Conservation (phyloP, 2,329 filamentous ascomycete species). For the Apiospora rasikravindrae region DNA sequence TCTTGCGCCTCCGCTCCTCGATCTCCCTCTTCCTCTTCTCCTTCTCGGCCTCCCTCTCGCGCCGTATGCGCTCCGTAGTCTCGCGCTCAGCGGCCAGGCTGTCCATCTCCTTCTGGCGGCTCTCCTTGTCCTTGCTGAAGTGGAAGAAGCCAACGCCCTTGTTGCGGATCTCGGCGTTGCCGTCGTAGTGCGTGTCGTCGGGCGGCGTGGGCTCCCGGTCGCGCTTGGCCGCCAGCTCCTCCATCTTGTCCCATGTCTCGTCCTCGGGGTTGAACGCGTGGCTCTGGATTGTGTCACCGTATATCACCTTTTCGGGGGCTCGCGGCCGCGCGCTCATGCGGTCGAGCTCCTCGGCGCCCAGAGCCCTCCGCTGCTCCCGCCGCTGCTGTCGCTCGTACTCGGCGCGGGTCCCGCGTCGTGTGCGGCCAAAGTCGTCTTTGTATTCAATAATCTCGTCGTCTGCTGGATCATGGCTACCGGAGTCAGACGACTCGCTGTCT, state of each 20-base stretch:
- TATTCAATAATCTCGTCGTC: slow-evolving; percentile 78
- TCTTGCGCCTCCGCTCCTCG: slow-evolving; percentile 65
- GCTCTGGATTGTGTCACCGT: slow-evolving; percentile 83
- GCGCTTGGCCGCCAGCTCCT: slow-evolving; percentile 74
- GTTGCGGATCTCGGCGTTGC: slow-evolving; percentile 78
- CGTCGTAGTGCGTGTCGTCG: slow-evolving; percentile 83
- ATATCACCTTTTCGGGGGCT: slow-evolving; percentile 75
- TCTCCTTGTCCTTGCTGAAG: slow-evolving; percentile 76
- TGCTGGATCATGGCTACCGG: slow-evolving; percentile 47
- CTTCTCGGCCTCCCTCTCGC: slow-evolving; percentile 60
- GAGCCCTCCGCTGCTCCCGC: slow-evolving; percentile 54
- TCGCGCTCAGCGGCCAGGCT: slow-evolving; percentile 69
- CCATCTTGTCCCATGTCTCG: slow-evolving; percentile 68
- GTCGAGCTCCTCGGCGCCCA: slow-evolving; percentile 67
- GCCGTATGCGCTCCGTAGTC: slow-evolving; percentile 69
- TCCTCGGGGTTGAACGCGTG: slow-evolving; percentile 82
- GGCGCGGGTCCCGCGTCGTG: slow-evolving; percentile 71
- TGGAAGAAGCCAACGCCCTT: slow-evolving; percentile 93
- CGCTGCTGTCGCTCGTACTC: slow-evolving; percentile 70
- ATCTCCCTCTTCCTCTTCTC: slow-evolving; percentile 65
- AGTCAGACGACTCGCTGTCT: slow-evolving; percentile 55
- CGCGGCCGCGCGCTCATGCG: slow-evolving; percentile 69
- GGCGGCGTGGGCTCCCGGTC: slow-evolving; percentile 84
- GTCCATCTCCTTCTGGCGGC: slow-evolving; percentile 74
- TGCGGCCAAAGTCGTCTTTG: slow-evolving; percentile 90